phyloP scores from a whole-genome alignment of 495 filamentous ascomycete species.

The Aspergillus hancockii region DNA sequence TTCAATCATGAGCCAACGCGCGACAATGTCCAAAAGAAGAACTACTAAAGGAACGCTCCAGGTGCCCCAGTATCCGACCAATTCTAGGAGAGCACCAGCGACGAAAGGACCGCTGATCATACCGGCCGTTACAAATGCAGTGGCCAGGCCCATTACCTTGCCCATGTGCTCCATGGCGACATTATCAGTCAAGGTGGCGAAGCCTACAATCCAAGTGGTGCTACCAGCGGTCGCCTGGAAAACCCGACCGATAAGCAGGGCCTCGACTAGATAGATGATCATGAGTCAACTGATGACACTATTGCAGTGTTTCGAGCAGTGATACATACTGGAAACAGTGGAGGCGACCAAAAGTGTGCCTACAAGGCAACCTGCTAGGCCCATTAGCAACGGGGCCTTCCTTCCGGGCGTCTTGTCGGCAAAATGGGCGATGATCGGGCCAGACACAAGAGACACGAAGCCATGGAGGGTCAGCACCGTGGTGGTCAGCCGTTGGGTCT shows the following conservation, averaged over 20 bases:
- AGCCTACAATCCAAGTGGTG: slow-evolving; percentile 33
- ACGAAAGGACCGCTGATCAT: slow-evolving; percentile 27
- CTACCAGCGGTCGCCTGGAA: slow-evolving; percentile 23
- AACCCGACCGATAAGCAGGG: slow-evolving; percentile 10
- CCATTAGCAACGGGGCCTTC: slow-evolving; percentile 22
- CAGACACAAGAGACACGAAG: slow-evolving; percentile 18
- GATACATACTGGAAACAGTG: slow-evolving; percentile 4
- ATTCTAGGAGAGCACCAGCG: slow-evolving; percentile 23
- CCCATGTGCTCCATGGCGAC: slow-evolving; percentile 31
- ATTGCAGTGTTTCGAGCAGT: too few species aligned
- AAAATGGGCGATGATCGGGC: slow-evolving; percentile 30
- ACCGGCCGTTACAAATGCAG: slow-evolving; percentile 24
- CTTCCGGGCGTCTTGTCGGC: slow-evolving; percentile 23
- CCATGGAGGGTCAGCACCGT: slow-evolving; percentile 22
- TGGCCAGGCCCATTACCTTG: slow-evolving; percentile 25
- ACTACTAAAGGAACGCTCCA: slow-evolving; percentile 12
- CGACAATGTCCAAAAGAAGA: slow-evolving; percentile 5
- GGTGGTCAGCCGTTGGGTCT: slow-evolving; percentile 23
- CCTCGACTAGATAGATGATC: neutral
- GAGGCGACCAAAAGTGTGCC: slow-evolving; percentile 27
- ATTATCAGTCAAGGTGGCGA: slow-evolving; percentile 33
- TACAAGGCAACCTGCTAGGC: slow-evolving; percentile 18
- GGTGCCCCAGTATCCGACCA: slow-evolving; percentile 10
- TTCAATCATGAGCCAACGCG: slow-evolving; percentile 13
- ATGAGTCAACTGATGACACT: neutral